Percentiles rank a stretch among this genome's conserved stretches.
Evolutionary conservation across 169 alveolate species (phyloP).

Genomic region (Plasmodium billcollinsi): DNA sequence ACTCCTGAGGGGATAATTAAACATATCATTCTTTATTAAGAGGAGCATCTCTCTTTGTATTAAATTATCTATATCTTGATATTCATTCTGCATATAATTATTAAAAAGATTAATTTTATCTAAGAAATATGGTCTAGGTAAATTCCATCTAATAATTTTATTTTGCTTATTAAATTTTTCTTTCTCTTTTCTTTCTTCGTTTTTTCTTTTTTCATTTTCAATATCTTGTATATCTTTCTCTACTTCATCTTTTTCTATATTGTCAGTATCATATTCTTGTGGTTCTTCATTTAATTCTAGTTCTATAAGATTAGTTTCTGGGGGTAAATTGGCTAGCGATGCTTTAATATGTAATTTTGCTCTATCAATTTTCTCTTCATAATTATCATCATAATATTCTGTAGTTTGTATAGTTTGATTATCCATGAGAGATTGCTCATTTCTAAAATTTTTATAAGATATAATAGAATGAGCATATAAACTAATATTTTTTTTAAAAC

Average conservation of each 20-base stretch:
- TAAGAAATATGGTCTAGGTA: constrained; percentile 66
- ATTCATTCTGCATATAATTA: background rate
- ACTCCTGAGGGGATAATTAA: constrained; percentile 54
- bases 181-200: constrained; percentile 28
- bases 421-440: constrained; percentile 32
- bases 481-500: constrained; percentile 42
- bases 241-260: constrained; percentile 69
- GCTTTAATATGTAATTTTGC: constrained; percentile 85
- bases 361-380: constrained; percentile 84
- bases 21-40: constrained; percentile 67
- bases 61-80: constrained; percentile 1
- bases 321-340: constrained; percentile 83
- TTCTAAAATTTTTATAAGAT: constrained; percentile 23
- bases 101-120: constrained; percentile 23
- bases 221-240: constrained; percentile 66
- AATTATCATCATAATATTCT: constrained; percentile 58
- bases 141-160: constrained; percentile 69
- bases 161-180: constrained; percentile 63
- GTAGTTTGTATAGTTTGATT: constrained; percentile 10
- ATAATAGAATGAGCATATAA: constrained; percentile 53
- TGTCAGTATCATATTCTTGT: constrained; percentile 10
- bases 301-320: constrained; percentile 81
- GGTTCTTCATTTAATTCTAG: constrained; percentile 74
- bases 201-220: constrained; percentile 38
- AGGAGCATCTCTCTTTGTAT: constrained; percentile 39